These are phyloP conservation scores for Pythium aristosporum DNA, from an alignment of 352 stramenopile species.

Conservation along the genomic window DNA sequence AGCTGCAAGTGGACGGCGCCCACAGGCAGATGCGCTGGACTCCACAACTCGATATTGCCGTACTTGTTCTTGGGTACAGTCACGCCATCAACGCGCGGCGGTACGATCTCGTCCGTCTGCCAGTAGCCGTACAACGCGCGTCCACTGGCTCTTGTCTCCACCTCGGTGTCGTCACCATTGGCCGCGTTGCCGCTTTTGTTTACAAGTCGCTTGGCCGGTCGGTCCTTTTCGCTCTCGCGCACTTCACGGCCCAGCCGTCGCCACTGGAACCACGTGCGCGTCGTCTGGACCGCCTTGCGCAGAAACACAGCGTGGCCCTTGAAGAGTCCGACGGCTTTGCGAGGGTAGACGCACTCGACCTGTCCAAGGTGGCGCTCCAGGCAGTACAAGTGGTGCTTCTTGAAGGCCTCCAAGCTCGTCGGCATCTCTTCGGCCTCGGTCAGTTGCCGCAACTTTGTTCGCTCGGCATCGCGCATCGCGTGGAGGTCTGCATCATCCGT, in stretches of 20 bases:
- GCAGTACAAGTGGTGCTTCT: constrained; percentile 77
- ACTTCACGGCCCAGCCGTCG: constrained; percentile 64
- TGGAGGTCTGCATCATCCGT: not conserved
- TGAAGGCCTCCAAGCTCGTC: constrained; percentile 72
- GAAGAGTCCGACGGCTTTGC: constrained; percentile 72
- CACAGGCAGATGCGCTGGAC: constrained; percentile 53
- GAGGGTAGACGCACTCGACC: constrained; percentile 69
- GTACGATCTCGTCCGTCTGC: constrained; percentile 67
- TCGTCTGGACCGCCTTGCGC: constrained; percentile 49
- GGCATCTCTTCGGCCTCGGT: constrained; percentile 62
- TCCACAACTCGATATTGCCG: constrained; percentile 89
- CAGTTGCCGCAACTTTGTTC: constrained; percentile 36
- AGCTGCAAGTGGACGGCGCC: constrained; percentile 62
- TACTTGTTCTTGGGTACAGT: constrained; percentile 82
- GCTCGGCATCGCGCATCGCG: constrained; percentile 28
- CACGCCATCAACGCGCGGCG: constrained; percentile 54
- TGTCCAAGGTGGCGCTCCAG: constrained; percentile 68
- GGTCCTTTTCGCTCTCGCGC: constrained; percentile 42
- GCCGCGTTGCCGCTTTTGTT: not conserved
- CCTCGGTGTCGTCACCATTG: constrained; percentile 24
- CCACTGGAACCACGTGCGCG: constrained; percentile 72
- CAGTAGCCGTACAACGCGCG: constrained; percentile 65
- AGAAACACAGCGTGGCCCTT: constrained; percentile 76
- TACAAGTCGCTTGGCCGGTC: constrained; percentile 44
- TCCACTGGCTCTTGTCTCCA: not conserved